Percentiles rank a stretch among this genome's conserved stretches.
phyloP scores from a whole-genome alignment of 108 stramenopile genomes.

The Epithemia pelagica region DNA sequence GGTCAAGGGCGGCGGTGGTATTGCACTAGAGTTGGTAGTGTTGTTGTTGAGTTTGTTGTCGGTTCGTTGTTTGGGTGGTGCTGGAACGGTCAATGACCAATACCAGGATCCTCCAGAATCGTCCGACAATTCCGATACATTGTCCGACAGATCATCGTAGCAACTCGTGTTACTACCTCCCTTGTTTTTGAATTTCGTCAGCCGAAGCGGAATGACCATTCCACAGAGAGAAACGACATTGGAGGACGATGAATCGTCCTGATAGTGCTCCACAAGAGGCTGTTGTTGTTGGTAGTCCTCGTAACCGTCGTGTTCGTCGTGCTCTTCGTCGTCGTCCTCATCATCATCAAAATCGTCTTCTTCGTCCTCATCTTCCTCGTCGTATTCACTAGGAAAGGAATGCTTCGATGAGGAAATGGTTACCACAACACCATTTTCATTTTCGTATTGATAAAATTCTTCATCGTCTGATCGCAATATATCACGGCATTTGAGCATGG shows the following conservation, averaged over 20 bases:
- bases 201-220: neutral
- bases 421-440: neutral
- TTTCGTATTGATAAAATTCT: conserved; percentile 1
- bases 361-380: neutral
- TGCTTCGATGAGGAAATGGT: neutral
- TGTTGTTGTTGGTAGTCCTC: neutral
- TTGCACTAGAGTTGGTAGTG: neutral
- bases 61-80: neutral
- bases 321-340: neutral
- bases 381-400: neutral
- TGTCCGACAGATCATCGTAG: neutral
- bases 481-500: conserved; percentile 14
- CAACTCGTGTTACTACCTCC: neutral
- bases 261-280: neutral
- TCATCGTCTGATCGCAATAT: neutral
- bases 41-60: neutral
- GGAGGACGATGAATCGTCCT: neutral
- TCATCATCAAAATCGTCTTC: neutral
- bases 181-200: neutral
- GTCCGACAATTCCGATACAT: neutral
- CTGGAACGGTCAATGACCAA: neutral
- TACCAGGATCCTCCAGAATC: neutral
- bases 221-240: neutral
- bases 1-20: neutral
- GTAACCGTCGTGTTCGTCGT: neutral